Evolutionary conservation across 2,329 filamentous ascomycete species (phyloP), one percentile per base, ranked within the genome.

Genomic region (Furcasterigmium sp.): DNA sequence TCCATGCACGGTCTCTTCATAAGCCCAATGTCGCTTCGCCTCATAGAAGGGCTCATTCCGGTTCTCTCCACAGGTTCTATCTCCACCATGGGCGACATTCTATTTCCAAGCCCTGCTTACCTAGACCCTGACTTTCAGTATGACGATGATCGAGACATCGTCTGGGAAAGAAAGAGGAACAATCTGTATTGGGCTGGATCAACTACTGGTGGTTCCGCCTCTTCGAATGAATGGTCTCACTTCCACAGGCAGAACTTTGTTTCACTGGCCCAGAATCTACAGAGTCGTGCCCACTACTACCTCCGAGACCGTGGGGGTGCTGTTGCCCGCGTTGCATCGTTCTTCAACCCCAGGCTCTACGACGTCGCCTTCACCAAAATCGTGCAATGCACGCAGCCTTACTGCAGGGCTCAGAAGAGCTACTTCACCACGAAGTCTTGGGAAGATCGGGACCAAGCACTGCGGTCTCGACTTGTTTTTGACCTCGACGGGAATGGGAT

Each of bases 131-230:
- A 66, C 34, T 67, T 72, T 23, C 46, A 51, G 5, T 79, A 78
- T 49, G n/a, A 15, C n/a, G 32, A 14, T 14, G 54, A 67, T 3
- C 37, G 60, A 3, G 76, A 79, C 45, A 30, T 67, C 0, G 52
- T 58, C 0, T 82, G 76, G 75, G 55, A 69, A 1, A 37, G 60
- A 6, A 82, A 82, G 50, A 50, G 49, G 2, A 68, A 72, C 28
- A 69, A 67, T 3, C 52, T 80, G 0, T 81, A 80, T 53, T 82
- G 78, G 78, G 68, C 70, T 0, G 78, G 78, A 0, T 76, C 71
- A 0, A 77, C 67, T 0, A 79, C 76, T 0, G 78, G 76, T 3
- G 74, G 67, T 0, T 68, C 60, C 30, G 60, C 57, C 0, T 46
- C 48, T 1, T 53, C 59, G 9, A 48, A 56, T 2, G 43, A 53